Base-by-base conservation (phyloP, 495 filamentous ascomycete genomes). In the Penicillium simplicissimum region DNA sequence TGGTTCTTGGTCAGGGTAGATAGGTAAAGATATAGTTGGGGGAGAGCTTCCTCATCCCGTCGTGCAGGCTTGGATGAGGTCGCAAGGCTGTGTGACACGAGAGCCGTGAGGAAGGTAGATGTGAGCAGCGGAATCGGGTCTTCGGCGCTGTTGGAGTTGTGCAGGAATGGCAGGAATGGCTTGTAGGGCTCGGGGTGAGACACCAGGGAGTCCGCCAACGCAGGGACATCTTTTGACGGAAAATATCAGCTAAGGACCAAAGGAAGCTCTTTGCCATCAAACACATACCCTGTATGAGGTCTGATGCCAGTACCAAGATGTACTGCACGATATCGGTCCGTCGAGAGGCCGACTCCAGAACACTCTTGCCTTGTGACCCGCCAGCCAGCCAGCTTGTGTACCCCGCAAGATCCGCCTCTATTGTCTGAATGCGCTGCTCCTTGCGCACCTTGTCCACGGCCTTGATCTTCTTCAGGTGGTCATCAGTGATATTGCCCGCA, bases 381-480 rank as follows among this genome's bases (percentile, higher is more conserved):
- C 95, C 95, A 8, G 96, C 80, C 64, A 99, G 86, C 62, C 98
- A 82, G 45, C 79, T 79, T 54, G 84, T 82, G 77, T 96, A 99
- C 36, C 86, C 90, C 52, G 87, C 79, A 8, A 93, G 76, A 74
- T 97, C 91, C 25, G 76, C 75, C 71, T 96, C 91, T 60, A 98
- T 85, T 34, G 87, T 88, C 66, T 93, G 84, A 68, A 86, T 86
- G 69, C 93, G 86, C 72, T 95, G 91, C 55, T 92, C 90, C 69
- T 90, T 92, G 66, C 92, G 89, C 64, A 95, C 92, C 79, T 97
- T 98, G 75, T 98, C 96, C 66, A 97, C 91, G 52, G 95, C 91
- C 76, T 95, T 93, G 80, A 99, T 98, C 82, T 91, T 93, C 80
- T 90, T 93, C 67, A 97, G 83, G 71, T 99, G 92, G 56, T 90